Conservation (phyloP, 768 basidiomycete genomes). For the Tephrocybe sp. region DNA sequence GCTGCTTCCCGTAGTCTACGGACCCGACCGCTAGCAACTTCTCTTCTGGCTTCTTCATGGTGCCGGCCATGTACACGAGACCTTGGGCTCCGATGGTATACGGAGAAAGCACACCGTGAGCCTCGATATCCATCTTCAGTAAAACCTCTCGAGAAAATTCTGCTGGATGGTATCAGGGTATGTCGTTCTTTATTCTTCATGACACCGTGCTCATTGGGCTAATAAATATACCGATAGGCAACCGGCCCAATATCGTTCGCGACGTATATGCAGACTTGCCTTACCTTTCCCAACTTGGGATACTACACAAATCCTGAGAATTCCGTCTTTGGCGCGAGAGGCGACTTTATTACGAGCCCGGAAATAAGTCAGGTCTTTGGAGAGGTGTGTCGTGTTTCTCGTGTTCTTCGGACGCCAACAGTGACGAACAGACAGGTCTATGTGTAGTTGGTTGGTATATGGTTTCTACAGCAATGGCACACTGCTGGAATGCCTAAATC, state of each 20-base stretch:
- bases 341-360: constrained; percentile 96
- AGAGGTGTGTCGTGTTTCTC: constrained; percentile 58
- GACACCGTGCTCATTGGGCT: background rate
- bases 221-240: constrained; percentile 43
- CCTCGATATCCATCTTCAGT: constrained; percentile 13
- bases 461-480: constrained; percentile 79
- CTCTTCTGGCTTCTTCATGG: background rate
- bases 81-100: constrained; percentile 5
- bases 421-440: constrained; percentile 34
- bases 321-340: constrained; percentile 78
- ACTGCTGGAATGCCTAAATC: constrained; percentile 41
- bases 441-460: constrained; percentile 78
- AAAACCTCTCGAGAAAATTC: constrained; percentile 59
- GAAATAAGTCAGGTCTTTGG: constrained; percentile 97
- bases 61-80: background rate
- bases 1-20: constrained; percentile 8
- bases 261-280: constrained; percentile 88
- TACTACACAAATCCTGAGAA: constrained; percentile 83
- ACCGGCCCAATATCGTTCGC: constrained; percentile 88
- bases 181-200: constrained; percentile 7
- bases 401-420: constrained; percentile 16
- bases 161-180: constrained; percentile 74
- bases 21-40: background rate
- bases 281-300: constrained; percentile 86
- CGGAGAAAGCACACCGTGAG: constrained; percentile 5